A percentile compares a stretch with the other conserved stretches of the same genome.
Conservation (phyloP, 345 rosid species). For the Corchorus capsularis region DNA sequence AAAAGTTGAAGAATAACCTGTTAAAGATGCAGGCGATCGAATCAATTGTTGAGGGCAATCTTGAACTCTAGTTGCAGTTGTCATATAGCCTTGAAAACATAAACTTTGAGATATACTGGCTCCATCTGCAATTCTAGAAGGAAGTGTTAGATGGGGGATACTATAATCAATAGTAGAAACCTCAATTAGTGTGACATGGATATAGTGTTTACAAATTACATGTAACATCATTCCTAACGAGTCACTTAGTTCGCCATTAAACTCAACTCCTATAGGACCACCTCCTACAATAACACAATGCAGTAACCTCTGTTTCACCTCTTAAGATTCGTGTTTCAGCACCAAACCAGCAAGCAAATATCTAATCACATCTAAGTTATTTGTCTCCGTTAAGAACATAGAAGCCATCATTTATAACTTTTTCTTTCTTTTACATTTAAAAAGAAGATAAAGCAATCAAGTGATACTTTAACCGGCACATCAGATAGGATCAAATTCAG, state of each 20-base stretch:
- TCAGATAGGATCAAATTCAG: slow-evolving; percentile 94
- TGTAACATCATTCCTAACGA: too few relatives aligned
- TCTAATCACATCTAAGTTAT: background rate
- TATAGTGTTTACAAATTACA: too few relatives aligned
- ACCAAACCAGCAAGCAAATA: background rate
- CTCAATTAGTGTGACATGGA: too few relatives aligned
- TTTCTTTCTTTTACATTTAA: background rate
- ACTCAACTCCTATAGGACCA: slow-evolving; percentile 5
- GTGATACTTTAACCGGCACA: slow-evolving; percentile 57
- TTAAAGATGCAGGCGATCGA: too few relatives aligned
- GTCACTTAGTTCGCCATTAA: too few relatives aligned
- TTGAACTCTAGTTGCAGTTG: slow-evolving; percentile 33
- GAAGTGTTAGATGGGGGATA: slow-evolving; percentile 59
- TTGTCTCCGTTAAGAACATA: background rate
- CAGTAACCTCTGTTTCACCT: too few relatives aligned
- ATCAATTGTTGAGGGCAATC: slow-evolving; percentile 19
- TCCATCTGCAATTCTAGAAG: slow-evolving; percentile 87
- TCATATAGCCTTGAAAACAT: slow-evolving; percentile 56
- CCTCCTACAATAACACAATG: too few relatives aligned
- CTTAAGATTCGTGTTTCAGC: too few relatives aligned
- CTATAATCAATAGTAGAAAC: slow-evolving; percentile 71
- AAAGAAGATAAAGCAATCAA: background rate
- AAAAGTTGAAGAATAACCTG: too few relatives aligned
- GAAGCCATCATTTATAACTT: background rate
- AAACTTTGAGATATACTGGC: slow-evolving; percentile 63